These are phyloP conservation scores for Xanthoparmelia taractica DNA, from an alignment of 495 filamentous ascomycete species.

Conservation along the genomic window DNA sequence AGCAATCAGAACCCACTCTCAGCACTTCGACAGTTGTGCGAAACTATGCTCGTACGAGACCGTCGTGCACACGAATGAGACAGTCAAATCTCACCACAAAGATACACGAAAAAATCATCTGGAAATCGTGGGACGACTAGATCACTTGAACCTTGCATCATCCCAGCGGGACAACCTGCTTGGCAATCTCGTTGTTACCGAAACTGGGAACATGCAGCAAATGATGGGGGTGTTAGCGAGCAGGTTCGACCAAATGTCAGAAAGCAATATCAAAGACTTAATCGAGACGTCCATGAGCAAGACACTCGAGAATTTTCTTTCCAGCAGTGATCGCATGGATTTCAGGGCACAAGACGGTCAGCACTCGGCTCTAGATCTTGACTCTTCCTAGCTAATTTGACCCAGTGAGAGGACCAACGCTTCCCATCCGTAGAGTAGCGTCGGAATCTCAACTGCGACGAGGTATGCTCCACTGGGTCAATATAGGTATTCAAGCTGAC, in stretches of 20 bases:
- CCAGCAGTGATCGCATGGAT: neutral
- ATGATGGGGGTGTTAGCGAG: conserved; percentile 1
- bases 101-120: neutral
- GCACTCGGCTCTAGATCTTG: neutral
- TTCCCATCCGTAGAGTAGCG: neutral
- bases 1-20: neutral
- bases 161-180: neutral
- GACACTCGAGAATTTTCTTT: neutral
- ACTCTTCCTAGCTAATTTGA: neutral
- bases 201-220: conserved; percentile 5
- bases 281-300: neutral
- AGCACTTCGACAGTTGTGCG: neutral
- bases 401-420: neutral
- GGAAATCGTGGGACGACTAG: neutral
- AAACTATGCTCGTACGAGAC: conserved; percentile 6
- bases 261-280: neutral
- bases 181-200: neutral
- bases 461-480: neutral
- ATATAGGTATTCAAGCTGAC: neutral
- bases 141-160: neutral
- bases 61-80: neutral
- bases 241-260: neutral
- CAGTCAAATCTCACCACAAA: neutral
- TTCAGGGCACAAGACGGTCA: conserved; percentile 4
- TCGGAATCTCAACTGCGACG: neutral